Conservation (phyloP, 768 basidiomycete genomes). For the Kwoniella pini region DNA sequence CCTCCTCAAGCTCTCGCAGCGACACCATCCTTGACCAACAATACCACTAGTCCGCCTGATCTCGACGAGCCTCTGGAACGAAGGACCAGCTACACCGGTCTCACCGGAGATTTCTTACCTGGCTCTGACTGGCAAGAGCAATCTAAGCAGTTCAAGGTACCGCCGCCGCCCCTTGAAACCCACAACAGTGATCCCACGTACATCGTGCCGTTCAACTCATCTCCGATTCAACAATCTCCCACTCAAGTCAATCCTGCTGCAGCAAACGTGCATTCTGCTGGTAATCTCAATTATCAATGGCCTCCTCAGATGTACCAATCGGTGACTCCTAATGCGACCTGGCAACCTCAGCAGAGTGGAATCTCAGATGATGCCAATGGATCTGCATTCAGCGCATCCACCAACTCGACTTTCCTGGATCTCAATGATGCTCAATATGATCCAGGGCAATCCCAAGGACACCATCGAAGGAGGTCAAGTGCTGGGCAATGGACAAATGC, state of each 20-base stretch:
- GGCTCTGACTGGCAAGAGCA: conserved; percentile 8
- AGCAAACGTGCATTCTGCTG: neutral
- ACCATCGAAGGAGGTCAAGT: conserved; percentile 30
- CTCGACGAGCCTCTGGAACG: conserved; percentile 33
- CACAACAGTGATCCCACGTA: conserved; percentile 11
- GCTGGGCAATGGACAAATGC: conserved; percentile 45
- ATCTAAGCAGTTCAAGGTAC: neutral
- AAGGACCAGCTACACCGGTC: conserved; percentile 15
- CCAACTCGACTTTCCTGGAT: conserved; percentile 20
- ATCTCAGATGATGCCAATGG: conserved; percentile 11
- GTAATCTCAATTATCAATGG: conserved; percentile 3
- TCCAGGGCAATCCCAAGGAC: neutral
- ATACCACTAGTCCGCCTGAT: conserved; percentile 35
- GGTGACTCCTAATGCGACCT: conserved; percentile 1
- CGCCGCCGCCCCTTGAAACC: neutral
- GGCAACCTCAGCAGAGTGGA: conserved; percentile 19
- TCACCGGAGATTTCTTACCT: conserved; percentile 1
- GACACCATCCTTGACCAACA: conserved; percentile 42
- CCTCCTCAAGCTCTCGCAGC: conserved; percentile 21
- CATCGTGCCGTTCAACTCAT: neutral
- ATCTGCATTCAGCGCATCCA: conserved; percentile 13
- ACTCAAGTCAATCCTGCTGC: neutral
- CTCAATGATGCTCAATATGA: conserved; percentile 8
- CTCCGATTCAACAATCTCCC: conserved; percentile 6
- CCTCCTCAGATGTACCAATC: neutral